phyloP scores from a whole-genome alignment of 768 basidiomycete genomes.

The Podaxis carcinomalis region DNA sequence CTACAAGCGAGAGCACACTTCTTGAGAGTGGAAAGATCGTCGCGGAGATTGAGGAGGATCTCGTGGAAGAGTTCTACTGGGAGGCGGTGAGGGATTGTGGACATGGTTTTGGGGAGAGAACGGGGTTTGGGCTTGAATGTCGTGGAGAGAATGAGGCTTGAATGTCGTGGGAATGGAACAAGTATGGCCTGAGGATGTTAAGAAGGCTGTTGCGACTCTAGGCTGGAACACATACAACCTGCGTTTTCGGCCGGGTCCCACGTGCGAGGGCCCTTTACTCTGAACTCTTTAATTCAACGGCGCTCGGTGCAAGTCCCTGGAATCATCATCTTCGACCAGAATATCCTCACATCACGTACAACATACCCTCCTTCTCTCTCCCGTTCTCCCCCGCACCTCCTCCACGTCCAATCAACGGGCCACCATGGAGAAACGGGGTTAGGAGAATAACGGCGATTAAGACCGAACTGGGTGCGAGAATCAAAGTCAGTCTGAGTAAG shows the following conservation, averaged over 20 bases:
- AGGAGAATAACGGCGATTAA: not conserved
- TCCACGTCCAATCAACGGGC: too few relatives aligned
- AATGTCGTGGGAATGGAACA: not conserved
- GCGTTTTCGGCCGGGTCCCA: not conserved
- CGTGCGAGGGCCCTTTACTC: not conserved
- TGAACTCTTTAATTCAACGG: not conserved
- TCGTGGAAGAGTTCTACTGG: slow-evolving; percentile 9
- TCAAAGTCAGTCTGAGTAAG: too few relatives aligned
- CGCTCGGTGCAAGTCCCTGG: not conserved
- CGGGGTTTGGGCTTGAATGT: not conserved
- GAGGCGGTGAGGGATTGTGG: not conserved
- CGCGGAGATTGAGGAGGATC: not conserved
- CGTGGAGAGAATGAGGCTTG: not conserved
- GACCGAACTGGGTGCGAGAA: too few relatives aligned
- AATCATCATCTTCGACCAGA: too few relatives aligned
- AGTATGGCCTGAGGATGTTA: not conserved
- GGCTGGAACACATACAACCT: not conserved
- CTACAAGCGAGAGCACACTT: not conserved
- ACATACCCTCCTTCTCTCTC: too few relatives aligned
- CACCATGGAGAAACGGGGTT: too few relatives aligned
- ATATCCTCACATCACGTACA: too few relatives aligned
- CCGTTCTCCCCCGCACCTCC: too few relatives aligned
- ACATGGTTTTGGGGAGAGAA: not conserved
- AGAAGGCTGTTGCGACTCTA: too few relatives aligned
- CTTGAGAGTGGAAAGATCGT: slow-evolving; percentile 3